phyloP scores from a whole-genome alignment of 139 green algal genomes.

The Chlamydomonas applanata region DNA sequence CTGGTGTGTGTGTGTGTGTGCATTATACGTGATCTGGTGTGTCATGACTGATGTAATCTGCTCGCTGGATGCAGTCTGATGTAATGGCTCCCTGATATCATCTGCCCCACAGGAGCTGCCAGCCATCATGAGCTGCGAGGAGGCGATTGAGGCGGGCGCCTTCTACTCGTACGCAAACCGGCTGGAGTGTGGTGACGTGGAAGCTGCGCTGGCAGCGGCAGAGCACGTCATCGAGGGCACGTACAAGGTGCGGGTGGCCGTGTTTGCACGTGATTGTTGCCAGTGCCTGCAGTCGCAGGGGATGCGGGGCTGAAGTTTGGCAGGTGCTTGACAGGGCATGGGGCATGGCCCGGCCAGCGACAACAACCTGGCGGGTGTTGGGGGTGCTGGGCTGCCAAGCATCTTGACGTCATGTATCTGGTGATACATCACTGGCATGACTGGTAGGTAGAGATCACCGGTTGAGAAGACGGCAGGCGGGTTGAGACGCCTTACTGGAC shows the following conservation, averaged over 20 bases:
- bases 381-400: too few relatives aligned
- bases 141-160: constrained; percentile 68
- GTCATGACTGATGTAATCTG: too few relatives aligned
- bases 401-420: background rate
- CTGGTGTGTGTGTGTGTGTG: too few relatives aligned
- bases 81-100: too few relatives aligned
- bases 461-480: background rate
- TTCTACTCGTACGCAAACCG: constrained; percentile 56
- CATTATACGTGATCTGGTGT: too few relatives aligned
- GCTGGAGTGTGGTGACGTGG: constrained; percentile 73
- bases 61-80: too few relatives aligned
- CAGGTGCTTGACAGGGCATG: too few relatives aligned
- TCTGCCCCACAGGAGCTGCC: constrained; percentile 58
- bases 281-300: too few relatives aligned
- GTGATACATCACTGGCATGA: constrained; percentile 1
- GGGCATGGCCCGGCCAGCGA: too few relatives aligned
- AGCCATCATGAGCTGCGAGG: constrained; percentile 83
- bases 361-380: too few relatives aligned
- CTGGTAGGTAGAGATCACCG: background rate
- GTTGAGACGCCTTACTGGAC: background rate
- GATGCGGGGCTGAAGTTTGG: too few relatives aligned
- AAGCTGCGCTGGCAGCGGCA: constrained; percentile 49
- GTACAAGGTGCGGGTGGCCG: constrained; percentile 40
- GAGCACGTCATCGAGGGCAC: constrained; percentile 48
- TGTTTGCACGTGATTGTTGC: too few relatives aligned